Evolutionary conservation across 495 filamentous ascomycete genomes (phyloP), one percentile per base, ranked within the genome.

Genomic region (Cryomyces antarcticus): DNA sequence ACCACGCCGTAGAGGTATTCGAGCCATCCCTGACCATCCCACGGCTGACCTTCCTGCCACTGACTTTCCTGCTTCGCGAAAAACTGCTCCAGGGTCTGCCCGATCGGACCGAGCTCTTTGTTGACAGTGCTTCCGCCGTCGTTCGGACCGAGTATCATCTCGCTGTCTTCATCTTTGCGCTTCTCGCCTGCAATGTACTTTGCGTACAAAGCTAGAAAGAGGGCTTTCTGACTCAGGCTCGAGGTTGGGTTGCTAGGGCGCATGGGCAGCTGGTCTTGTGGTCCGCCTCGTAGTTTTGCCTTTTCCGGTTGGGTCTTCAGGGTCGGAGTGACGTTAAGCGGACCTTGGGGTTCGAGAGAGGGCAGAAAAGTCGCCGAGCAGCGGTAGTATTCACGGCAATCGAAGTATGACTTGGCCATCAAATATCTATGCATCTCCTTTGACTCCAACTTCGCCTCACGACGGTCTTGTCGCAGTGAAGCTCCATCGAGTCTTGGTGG

Each of bases 151-250:
- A 99, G 68, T 5, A 99, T 80, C 84, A 94, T 96, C 62, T 99
- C 92, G 28, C 81, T 81, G 30, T 95, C 92, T 54, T 99, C 92
- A 56, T 94, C 80, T 58, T 83, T 93, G 41, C 80, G 73, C 64
- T 99, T 99, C 64, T 96, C 92, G 3, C 92, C 92, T 1, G 88
- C 77, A 42, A 99, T 70, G 52, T 80, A 86, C 47, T 84, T 92
- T 17, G 92, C 81, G 50, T 99, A 99, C 10, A 96, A 65, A 0
- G 84, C 78, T 31, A 99, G 67, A 54, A 99, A 99, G n/a, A 93
- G 55, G 11, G 85, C 79, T 54, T 84, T 88, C 56, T 93, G 83
- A 58, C 86, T 93, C 44, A 93, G 53, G 5, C 53, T 62, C 6
- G 70, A 72, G 36, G 74, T 63, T 4, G 57, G 57, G 31, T 66